A percentile compares a stretch with the other conserved stretches of the same genome.
Evolutionary conservation across 805 yeast genomes (phyloP).

Genomic region (Hanseniaspora thailandica): DNA sequence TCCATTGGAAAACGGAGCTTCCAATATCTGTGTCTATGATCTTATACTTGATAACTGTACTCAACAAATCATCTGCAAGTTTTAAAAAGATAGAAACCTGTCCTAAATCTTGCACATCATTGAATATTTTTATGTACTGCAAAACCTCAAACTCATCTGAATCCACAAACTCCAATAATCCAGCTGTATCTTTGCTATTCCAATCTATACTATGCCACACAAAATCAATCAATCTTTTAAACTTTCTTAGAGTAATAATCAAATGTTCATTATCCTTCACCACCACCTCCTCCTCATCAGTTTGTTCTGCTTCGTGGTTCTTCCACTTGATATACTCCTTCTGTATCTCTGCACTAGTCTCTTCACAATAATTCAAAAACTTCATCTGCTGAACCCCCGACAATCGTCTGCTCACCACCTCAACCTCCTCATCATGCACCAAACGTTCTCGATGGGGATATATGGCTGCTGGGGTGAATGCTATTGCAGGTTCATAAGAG

Average conservation of each 20-base stretch:
- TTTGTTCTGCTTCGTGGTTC: too few relatives aligned
- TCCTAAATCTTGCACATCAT: slow-evolving; percentile 35
- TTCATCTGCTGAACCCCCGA: slow-evolving; percentile 44
- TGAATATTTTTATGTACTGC: background rate
- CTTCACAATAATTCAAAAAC: slow-evolving; percentile 45
- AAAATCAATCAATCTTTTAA: slow-evolving; percentile 40
- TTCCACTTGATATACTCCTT: slow-evolving; percentile 36
- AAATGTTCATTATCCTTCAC: slow-evolving; percentile 22
- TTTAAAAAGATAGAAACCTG: slow-evolving; percentile 52
- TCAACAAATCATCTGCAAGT: slow-evolving; percentile 56
- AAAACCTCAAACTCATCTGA: slow-evolving; percentile 9
- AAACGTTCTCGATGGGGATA: slow-evolving; percentile 4
- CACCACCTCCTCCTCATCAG: slow-evolving; percentile 30
- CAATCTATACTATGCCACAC: slow-evolving; percentile 50
- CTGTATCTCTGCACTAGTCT: slow-evolving; percentile 41
- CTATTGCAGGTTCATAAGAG: slow-evolving; percentile 1
- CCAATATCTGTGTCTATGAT: slow-evolving; percentile 22
- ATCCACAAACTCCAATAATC: slow-evolving; percentile 12
- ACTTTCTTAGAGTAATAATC: slow-evolving; percentile 33
- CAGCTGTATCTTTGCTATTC: slow-evolving; percentile 24
- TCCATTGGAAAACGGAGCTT: slow-evolving; percentile 27
- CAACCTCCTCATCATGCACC: background rate
- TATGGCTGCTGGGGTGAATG: slow-evolving; percentile 8
- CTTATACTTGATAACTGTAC: slow-evolving; percentile 40
- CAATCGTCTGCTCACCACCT: slow-evolving; percentile 24